A percentile compares a stretch with the other conserved stretches of the same genome.
Evolutionary conservation across 2,329 filamentous ascomycete species (phyloP).

Genomic region (Hypomyces perniciosus): DNA sequence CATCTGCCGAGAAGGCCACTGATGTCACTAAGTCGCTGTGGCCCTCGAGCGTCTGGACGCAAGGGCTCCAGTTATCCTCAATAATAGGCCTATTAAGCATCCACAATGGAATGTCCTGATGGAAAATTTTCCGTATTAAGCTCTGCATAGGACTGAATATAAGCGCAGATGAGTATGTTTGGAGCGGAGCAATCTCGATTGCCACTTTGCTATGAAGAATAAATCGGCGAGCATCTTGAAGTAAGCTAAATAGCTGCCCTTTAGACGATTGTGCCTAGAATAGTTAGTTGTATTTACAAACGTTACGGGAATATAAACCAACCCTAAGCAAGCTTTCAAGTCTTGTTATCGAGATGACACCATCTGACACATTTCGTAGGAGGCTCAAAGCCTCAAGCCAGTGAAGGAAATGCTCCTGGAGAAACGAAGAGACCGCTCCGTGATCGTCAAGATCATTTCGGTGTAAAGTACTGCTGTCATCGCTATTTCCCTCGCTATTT

Average conservation of each 20-base stretch:
- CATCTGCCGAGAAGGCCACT: not conserved
- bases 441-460: no score
- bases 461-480: no score
- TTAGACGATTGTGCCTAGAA: not conserved
- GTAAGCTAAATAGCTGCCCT: conserved; percentile 5
- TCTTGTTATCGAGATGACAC: no score
- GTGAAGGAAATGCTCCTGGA: no score
- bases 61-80: no score
- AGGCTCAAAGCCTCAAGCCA: no score
- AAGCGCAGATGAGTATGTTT: conserved; percentile 28
- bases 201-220: conserved; percentile 17
- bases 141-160: conserved; percentile 27
- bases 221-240: conserved; percentile 27
- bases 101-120: conserved; percentile 7
- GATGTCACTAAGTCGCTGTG: not conserved
- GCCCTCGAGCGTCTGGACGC: not conserved
- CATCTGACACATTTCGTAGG: no score
- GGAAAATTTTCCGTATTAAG: conserved; percentile 12
- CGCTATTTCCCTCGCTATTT: no score
- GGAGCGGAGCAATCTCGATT: conserved; percentile 24
- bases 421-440: no score
- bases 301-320: no score
- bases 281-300: no score
- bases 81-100: not conserved
- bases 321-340: no score